Conservation (phyloP, 164 flowering plant species). For the Pachysandra terminalis region DNA sequence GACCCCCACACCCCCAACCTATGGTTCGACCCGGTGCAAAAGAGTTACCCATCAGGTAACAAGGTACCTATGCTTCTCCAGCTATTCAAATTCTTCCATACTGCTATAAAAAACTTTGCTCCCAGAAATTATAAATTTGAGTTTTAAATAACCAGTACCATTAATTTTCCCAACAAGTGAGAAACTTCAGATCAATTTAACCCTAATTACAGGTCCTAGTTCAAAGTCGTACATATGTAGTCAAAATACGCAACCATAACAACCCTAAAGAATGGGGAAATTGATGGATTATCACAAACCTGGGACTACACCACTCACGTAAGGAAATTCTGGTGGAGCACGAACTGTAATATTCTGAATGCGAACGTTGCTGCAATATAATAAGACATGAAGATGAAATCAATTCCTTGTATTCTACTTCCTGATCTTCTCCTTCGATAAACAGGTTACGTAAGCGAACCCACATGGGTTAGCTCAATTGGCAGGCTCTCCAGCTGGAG, state of each 20-base stretch:
- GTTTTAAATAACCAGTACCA: neutral
- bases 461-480: too few relatives aligned
- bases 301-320: conserved; percentile 65
- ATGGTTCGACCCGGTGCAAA: too few relatives aligned
- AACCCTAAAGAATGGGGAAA: neutral
- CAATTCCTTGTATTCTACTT: neutral
- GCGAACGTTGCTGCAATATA: conserved; percentile 56
- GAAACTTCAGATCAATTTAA: neutral
- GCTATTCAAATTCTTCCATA: too few relatives aligned
- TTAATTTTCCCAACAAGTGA: neutral
- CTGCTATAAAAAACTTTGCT: neutral
- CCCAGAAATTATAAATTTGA: neutral
- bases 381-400: conserved; percentile 1
- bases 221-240: too few relatives aligned
- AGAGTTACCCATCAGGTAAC: too few relatives aligned
- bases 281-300: conserved; percentile 34
- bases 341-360: conserved; percentile 43
- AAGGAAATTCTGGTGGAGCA: conserved; percentile 60
- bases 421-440: too few relatives aligned
- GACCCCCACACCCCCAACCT: too few relatives aligned
- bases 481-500: too few relatives aligned
- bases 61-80: too few relatives aligned
- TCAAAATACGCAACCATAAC: too few relatives aligned
- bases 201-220: too few relatives aligned
- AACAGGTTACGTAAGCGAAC: too few relatives aligned